Evolutionary conservation across 495 filamentous ascomycete genomes (phyloP), one percentile per base, ranked within the genome.

Genomic region (Hypoxylon perforatum): DNA sequence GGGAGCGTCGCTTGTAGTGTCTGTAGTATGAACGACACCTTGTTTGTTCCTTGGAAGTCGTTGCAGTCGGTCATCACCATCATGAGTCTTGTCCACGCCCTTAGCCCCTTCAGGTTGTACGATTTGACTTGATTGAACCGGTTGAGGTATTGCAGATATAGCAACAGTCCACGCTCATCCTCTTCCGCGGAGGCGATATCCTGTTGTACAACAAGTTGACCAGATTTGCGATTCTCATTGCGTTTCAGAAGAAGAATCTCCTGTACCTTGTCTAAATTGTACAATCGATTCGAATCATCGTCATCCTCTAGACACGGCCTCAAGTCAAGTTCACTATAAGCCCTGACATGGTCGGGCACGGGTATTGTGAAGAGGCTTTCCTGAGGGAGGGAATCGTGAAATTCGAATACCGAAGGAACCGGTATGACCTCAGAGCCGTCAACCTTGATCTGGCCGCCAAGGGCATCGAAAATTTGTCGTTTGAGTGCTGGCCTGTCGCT

Each of bases 361-460:
- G 76, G 56, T 33, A 83, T 71, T 36, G 80, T 65, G 62, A 82
- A 82, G 1, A 79, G 52, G 41, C 88, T 81, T 41, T 93, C 88
- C 7, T 92, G 75, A 56, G 93, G 89, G 28, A 93, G 82, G 57
- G 98, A 97, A 77, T 98, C 96, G 57, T 97, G 93, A 18, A 97
- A 85, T 65, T 97, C 96, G 75, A 97, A 96, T 12, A 98, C 84
- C 5, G 89, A 91, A 3, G 88, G 84, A 46, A 91, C 90, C 12
- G 77, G 71, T 23, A 88, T 68, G n/a, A 84, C 79, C 39, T 89
- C 84, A 8, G 87, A 86, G 30, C 85, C 84, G 0, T 90, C 86
- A 22, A 85, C 57, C 4, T 81, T 81, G 5, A 93, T 91, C 58
- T 84, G 87, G 21, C 96, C 96, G 18, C 92, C 84, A 33, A 98